phyloP scores from a whole-genome alignment of 768 basidiomycete genomes.

The Cubamyces lactineus region DNA sequence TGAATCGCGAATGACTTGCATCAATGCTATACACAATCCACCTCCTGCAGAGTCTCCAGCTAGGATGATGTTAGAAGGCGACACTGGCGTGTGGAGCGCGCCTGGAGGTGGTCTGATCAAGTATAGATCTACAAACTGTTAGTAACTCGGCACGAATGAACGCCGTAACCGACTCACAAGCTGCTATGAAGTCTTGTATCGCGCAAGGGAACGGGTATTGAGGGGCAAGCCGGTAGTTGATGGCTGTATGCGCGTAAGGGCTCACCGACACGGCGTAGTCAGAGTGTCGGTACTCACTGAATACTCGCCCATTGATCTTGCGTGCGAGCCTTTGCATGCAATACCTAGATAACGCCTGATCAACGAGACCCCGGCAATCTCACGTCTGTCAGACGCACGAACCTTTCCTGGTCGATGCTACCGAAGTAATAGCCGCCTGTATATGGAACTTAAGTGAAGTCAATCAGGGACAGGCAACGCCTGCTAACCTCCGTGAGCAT shows the following conservation, averaged over 20 bases:
- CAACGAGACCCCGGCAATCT: too few relatives aligned
- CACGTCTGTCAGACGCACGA: background rate
- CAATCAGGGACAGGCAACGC: background rate
- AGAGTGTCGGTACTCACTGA: slow-evolving; percentile 50
- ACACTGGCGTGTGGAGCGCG: slow-evolving; percentile 76
- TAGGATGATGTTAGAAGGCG: slow-evolving; percentile 81
- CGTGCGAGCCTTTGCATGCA: slow-evolving; percentile 84
- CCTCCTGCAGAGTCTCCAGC: slow-evolving; percentile 95
- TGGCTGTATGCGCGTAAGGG: slow-evolving; percentile 45
- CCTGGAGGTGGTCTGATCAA: slow-evolving; percentile 85
- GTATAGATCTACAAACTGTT: slow-evolving; percentile 71
- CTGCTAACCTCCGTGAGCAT: slow-evolving; percentile 68
- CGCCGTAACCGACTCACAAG: slow-evolving; percentile 55
- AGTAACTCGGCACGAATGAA: background rate
- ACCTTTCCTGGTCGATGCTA: slow-evolving; percentile 79
- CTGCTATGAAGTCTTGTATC: slow-evolving; percentile 85
- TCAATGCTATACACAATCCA: slow-evolving; percentile 77
- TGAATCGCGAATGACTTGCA: slow-evolving; percentile 86
- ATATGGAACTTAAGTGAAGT: background rate
- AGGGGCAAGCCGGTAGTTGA: slow-evolving; percentile 88
- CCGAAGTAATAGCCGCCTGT: slow-evolving; percentile 85
- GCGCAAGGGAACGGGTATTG: slow-evolving; percentile 97
- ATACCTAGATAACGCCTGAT: slow-evolving; percentile 45
- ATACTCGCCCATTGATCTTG: slow-evolving; percentile 91
- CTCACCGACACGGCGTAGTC: background rate